Base-by-base conservation (phyloP, 345 rosid species). In the Raphanus sativus region DNA sequence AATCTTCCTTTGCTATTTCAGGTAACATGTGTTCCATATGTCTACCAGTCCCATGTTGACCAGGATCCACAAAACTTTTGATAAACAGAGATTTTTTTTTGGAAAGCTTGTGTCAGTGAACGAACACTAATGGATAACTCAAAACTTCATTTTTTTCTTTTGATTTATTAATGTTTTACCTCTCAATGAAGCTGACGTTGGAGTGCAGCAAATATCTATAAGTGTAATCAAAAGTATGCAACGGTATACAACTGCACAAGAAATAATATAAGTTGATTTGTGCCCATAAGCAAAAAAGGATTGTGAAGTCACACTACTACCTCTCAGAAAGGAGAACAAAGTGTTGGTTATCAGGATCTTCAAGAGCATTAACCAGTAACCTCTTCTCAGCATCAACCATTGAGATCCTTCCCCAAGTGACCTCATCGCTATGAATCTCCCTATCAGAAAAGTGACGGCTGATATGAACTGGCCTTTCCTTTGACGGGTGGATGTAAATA, bases 371-470 rank as follows among this genome's bases (percentile, higher is more conserved):
- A 17, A 92, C 98, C 55, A 95, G 71, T 67, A 95, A 85, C 50
- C 99, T 83, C 73, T 84, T 91, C 87, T 95, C 99, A 0, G 99
- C 99, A 83, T 93, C 97, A 82, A 95, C 84, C 99, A 95, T 93
- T 3, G 98, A 89, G 26, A 95, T 91, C 75, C 88, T 91, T 45
- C 99, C 99, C 99, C 99, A 95, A 6, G 90, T 84, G 69, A 95
- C 98, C 97, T 86, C 86, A 36, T 86, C 87, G 62, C 98, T 89
- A 56, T 82, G 87, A 60, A 93, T 81, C 64, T 93, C 97, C 4
- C 85, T 81, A 80, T 93, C 84, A 25, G 85, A 62, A 67, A 93
- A 93, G 82, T 88, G 87, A 36, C 80, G 91, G 81, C 97, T 93
- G 65, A 81, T 73, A 78, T 89, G 97, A 62, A 93, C 85, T 62